Evolutionary conservation across 768 basidiomycete genomes (phyloP), one percentile per base, ranked within the genome.

Genomic region (Strobilomyces echinocephalus): DNA sequence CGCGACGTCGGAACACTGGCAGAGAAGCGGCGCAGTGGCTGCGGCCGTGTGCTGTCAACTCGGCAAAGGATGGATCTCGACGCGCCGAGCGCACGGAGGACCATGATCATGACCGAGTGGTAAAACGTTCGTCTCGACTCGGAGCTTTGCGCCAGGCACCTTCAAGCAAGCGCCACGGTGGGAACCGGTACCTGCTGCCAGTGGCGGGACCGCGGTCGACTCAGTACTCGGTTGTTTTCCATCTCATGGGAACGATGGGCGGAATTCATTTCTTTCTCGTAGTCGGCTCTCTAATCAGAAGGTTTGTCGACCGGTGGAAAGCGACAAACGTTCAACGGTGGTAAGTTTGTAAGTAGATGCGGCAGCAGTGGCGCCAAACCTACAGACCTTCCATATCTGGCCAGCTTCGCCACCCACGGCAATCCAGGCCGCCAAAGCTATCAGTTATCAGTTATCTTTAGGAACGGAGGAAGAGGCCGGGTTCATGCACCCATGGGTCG

Each of bases 11-110:
- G 49, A 24, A 40, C 4, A 36, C 46, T 55, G 31, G 38, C 42
- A 24, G 28, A 57, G 42, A 67, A 63, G 45, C 16, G 20, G 38
- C 59, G 66, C 38, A 52, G 33, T 11, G 33, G 55, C 12, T 50
- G 58, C 12, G 18, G 15, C 7, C 30, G 35, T 9, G 14, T 33
- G 8, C 33, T 15, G 1, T 50, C 28, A 20, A 35, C 26, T 49
- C 41, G 26, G 31, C n/a, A 18, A 18, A 43, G 11, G 20, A 46
- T 3, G 18, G 33, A 54, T 42, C 50, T 51, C 8, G 60, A 14
- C 31, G 28, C 18, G 18, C 18, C 36, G 33, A 52, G 43, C 7
- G 21, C 11, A 18, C 39, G 41, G 16, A 47, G 14, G 7, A 11
- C 34, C 49, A 48, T 54, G 36, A 16, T 33, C 14, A 39, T 26